These are phyloP conservation scores for Leucosporidium scottii DNA, from an alignment of 768 basidiomycete species.

Conservation along the genomic window DNA sequence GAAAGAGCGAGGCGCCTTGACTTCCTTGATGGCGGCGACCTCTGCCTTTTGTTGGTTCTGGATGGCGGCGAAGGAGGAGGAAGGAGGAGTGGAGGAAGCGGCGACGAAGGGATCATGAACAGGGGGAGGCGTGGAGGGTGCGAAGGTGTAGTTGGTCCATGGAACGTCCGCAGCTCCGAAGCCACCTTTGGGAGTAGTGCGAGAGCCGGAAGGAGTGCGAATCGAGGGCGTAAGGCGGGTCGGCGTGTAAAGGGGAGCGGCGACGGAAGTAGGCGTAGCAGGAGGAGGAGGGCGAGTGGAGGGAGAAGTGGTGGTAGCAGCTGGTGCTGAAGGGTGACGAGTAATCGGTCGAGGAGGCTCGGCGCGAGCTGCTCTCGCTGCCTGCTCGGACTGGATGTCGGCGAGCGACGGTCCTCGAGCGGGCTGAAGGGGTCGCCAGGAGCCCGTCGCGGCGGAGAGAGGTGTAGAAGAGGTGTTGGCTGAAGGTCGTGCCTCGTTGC, in stretches of 20 bases:
- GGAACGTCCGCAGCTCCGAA: slow-evolving; percentile 29
- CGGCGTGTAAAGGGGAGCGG: slow-evolving; percentile 34
- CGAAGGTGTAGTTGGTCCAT: slow-evolving; percentile 32
- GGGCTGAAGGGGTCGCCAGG: slow-evolving; percentile 14
- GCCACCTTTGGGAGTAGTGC: not conserved
- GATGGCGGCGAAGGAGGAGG: slow-evolving; percentile 32
- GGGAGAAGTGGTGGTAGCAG: slow-evolving; percentile 2
- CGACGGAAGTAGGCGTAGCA: slow-evolving; percentile 12
- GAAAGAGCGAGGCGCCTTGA: slow-evolving; percentile 24
- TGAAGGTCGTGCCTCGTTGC: too few species aligned
- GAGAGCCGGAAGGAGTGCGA: slow-evolving; percentile 2
- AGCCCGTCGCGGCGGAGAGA: not conserved
- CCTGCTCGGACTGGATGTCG: slow-evolving; percentile 16
- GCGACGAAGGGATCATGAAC: not conserved
- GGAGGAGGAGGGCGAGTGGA: not conserved
- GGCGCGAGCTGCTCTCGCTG: not conserved
- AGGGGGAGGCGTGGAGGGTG: not conserved
- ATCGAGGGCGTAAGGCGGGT: slow-evolving; percentile 1
- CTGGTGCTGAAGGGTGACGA: not conserved
- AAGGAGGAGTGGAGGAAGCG: slow-evolving; percentile 2
- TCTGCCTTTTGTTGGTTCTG: slow-evolving; percentile 29
- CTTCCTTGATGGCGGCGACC: slow-evolving; percentile 24
- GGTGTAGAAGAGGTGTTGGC: not conserved
- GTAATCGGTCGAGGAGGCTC: not conserved
- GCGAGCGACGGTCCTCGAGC: slow-evolving; percentile 13